Evolutionary conservation across 148 eudicot species (phyloP).

Genomic region (Oxyria digyna): DNA sequence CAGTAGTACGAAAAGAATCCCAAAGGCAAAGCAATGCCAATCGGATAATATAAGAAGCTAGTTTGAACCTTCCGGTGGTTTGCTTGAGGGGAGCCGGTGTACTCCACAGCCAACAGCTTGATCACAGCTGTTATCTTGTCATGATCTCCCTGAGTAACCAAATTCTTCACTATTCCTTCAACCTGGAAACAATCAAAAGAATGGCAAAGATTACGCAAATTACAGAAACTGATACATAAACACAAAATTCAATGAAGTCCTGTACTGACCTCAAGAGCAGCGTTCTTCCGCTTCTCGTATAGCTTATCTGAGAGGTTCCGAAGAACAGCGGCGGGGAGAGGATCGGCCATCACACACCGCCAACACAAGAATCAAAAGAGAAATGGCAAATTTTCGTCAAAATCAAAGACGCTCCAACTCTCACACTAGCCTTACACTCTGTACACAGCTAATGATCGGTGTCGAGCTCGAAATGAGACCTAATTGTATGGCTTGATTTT

Average conservation of each 20-base stretch:
- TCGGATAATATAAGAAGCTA: not conserved
- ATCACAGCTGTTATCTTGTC: slow-evolving; percentile 78
- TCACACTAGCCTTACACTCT: slow-evolving; percentile 3
- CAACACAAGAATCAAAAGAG: slow-evolving; percentile 1
- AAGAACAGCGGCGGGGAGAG: slow-evolving; percentile 59
- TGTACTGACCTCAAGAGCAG: slow-evolving; percentile 72
- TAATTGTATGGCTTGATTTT: not conserved
- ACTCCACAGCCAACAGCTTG: slow-evolving; percentile 64
- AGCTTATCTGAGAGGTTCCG: slow-evolving; percentile 86
- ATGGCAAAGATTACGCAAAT: not conserved
- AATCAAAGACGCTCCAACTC: not conserved
- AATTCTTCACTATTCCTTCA: slow-evolving; percentile 85
- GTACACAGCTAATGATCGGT: not conserved
- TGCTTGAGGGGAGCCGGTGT: slow-evolving; percentile 65
- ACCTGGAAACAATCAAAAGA: slow-evolving; percentile 29
- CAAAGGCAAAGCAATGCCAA: not conserved
- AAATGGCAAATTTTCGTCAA: not conserved
- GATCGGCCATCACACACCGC: slow-evolving; percentile 46
- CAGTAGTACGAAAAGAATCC: not conserved
- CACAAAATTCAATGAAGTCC: not conserved
- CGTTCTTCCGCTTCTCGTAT: slow-evolving; percentile 94
- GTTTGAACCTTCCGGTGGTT: slow-evolving; percentile 65
- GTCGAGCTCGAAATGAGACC: not conserved
- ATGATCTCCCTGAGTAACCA: slow-evolving; percentile 60
- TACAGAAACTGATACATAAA: slow-evolving; percentile 4